Evolutionary conservation across 148 eudicot genomes (phyloP).

Genomic region (Nepenthes mirabilis): DNA sequence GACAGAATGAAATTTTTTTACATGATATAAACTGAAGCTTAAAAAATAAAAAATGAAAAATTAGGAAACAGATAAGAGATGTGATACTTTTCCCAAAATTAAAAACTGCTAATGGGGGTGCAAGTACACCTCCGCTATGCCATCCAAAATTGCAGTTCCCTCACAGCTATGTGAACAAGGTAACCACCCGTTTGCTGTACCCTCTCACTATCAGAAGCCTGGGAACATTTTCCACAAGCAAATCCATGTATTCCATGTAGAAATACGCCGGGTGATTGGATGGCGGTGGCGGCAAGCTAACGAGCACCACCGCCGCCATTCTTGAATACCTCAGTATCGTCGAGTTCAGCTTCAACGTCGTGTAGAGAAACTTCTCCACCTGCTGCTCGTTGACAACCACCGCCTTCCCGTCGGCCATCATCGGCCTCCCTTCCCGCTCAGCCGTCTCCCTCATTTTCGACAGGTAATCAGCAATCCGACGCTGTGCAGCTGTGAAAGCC

Average conservation of each 20-base stretch:
- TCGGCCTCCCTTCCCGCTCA: conserved; percentile 35
- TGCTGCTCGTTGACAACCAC: conserved; percentile 81
- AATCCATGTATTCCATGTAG: conserved; percentile 96
- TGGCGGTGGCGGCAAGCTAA: conserved; percentile 92
- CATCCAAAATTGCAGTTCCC: no score
- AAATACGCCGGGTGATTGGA: conserved; percentile 69
- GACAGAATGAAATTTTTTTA: no score
- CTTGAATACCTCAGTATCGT: conserved; percentile 71
- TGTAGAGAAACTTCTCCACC: conserved; percentile 83
- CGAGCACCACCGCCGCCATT: conserved; percentile 95
- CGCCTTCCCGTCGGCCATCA: conserved; percentile 72
- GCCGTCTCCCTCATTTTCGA: conserved; percentile 51
- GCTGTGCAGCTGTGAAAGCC: conserved; percentile 64
- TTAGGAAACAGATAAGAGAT: no score
- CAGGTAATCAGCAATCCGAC: conserved; percentile 51
- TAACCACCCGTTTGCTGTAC: conserved; percentile 84
- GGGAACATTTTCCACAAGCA: conserved; percentile 91
- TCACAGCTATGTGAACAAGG: conserved; percentile 61
- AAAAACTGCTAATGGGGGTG: no score
- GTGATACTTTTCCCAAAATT: no score
- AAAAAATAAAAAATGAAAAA: no score
- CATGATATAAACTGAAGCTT: no score
- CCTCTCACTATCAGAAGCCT: conserved; percentile 93
- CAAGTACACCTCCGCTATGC: no score
- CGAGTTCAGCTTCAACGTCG: conserved; percentile 79